A percentile compares a stretch with the other conserved stretches of the same genome.
phyloP scores from a whole-genome alignment of 345 rosid species.

The Pelargonium nanum region DNA sequence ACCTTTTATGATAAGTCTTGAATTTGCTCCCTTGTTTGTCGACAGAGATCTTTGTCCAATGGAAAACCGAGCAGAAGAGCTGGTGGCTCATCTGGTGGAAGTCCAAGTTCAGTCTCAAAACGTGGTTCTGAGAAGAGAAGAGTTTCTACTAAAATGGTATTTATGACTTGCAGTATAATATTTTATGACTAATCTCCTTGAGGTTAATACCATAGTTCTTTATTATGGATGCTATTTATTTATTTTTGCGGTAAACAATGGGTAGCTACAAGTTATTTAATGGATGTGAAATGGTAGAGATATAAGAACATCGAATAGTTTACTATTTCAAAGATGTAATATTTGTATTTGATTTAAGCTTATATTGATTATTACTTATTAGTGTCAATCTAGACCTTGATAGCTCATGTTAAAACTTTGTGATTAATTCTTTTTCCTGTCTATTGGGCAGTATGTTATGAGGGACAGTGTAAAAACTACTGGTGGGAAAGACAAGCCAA shows the following conservation, averaged over 20 bases:
- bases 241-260: background rate
- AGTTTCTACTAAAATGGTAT: constrained; percentile 40
- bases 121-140: constrained; percentile 50
- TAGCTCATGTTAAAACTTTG: background rate
- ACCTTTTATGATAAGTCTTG: background rate
- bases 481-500: constrained; percentile 40
- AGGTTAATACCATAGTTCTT: background rate
- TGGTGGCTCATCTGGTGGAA: constrained; percentile 31
- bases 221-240: no score
- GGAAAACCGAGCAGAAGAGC: constrained; percentile 42
- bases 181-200: background rate
- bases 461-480: constrained; percentile 34
- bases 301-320: no score
- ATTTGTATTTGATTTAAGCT: no score
- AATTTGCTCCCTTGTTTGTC: constrained; percentile 7
- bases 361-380: no score
- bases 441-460: constrained; percentile 41
- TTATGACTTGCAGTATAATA: background rate
- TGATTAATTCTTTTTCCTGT: constrained; percentile 7
- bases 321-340: no score
- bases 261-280: background rate
- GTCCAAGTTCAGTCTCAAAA: constrained; percentile 37
- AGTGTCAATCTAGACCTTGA: background rate
- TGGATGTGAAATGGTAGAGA: background rate
- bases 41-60: constrained; percentile 37